Evolutionary conservation across 306 rosid genomes (phyloP).

Genomic region (Argentina anserina): DNA sequence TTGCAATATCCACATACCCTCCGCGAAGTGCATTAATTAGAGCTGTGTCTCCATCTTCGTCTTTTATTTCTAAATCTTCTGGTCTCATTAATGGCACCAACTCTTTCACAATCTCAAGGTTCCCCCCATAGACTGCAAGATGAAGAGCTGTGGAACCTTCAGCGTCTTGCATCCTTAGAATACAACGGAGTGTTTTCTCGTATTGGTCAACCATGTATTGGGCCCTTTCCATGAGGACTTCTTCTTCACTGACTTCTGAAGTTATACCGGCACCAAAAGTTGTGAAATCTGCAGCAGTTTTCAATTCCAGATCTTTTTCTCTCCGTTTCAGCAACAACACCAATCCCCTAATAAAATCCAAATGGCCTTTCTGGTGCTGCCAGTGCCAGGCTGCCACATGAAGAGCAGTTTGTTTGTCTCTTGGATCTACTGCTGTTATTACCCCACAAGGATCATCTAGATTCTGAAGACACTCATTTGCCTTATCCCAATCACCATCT

Average conservation of each 20-base stretch:
- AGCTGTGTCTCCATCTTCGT: too few relatives aligned
- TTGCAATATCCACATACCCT: too few relatives aligned
- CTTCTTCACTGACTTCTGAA: neutral
- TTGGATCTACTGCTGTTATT: neutral
- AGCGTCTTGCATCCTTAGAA: neutral
- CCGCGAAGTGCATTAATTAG: too few relatives aligned
- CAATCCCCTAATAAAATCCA: neutral
- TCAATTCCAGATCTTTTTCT: neutral
- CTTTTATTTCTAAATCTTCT: neutral
- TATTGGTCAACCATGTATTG: neutral
- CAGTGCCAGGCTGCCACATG: neutral
- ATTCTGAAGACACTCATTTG: too few relatives aligned
- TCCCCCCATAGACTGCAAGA: neutral
- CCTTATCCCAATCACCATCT: too few relatives aligned
- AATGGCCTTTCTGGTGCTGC: too few relatives aligned
- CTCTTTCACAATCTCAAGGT: neutral
- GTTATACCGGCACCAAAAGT: neutral
- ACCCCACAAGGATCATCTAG: neutral
- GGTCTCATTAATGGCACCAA: neutral
- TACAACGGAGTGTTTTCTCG: neutral
- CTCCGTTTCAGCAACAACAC: neutral
- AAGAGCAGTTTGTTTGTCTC: neutral
- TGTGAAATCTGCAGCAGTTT: neutral
- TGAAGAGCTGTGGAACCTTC: neutral
- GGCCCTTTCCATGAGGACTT: neutral